A percentile compares a stretch with the other conserved stretches of the same genome.
Evolutionary conservation across 352 stramenopile genomes (phyloP).

Genomic region (Aphanomyces cochlioides): DNA sequence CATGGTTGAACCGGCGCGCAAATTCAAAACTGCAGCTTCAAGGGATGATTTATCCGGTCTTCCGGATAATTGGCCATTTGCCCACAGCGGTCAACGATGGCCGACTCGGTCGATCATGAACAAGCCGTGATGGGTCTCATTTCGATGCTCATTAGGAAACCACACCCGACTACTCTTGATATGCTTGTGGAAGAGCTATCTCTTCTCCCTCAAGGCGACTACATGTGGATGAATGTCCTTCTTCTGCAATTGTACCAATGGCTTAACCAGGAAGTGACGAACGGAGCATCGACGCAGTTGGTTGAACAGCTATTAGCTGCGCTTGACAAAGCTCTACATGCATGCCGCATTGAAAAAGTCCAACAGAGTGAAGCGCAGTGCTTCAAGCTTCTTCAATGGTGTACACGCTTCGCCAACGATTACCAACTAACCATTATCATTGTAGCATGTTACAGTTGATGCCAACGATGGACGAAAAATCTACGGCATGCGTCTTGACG

Average conservation of each 20-base stretch:
- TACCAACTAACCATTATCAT: background rate
- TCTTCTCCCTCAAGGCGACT: background rate
- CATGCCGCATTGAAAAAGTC: conserved; percentile 4
- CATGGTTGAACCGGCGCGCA: background rate
- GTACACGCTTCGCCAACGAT: background rate
- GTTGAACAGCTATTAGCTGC: background rate
- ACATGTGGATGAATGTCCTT: conserved; percentile 27
- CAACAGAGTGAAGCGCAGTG: conserved; percentile 3
- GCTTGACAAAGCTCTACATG: conserved; percentile 6
- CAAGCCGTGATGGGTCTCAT: conserved; percentile 12
- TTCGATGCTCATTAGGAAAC: background rate
- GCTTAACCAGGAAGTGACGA: background rate
- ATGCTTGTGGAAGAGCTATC: conserved; percentile 7
- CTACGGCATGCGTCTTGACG: background rate
- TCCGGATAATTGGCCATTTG: background rate
- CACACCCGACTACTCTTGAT: background rate
- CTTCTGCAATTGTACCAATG: conserved; percentile 12
- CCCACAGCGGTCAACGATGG: background rate
- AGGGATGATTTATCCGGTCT: background rate
- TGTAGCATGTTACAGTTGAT: conserved; percentile 5
- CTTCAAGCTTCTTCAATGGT: conserved; percentile 22
- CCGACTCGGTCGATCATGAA: background rate
- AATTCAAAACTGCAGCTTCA: background rate
- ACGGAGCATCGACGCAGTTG: background rate
- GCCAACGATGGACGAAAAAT: background rate